phyloP scores from a whole-genome alignment of 2,329 filamentous ascomycete genomes.

The Beauveria rudraprayagi region DNA sequence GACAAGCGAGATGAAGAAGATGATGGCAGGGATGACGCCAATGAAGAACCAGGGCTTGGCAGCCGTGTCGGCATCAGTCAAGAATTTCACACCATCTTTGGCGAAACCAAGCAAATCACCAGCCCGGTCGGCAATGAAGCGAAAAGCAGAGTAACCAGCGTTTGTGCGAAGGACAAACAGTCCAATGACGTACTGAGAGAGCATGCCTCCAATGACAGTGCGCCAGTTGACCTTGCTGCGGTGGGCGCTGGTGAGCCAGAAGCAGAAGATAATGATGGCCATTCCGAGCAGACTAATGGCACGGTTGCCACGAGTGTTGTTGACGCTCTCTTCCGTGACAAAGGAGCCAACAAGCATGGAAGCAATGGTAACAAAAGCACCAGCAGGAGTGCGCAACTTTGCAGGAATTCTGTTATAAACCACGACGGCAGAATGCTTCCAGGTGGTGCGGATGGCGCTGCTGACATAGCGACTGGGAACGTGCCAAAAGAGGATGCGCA shows the following conservation, averaged over 20 bases:
- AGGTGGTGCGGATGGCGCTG: conserved; percentile 57
- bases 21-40: conserved; percentile 77
- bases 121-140: conserved; percentile 72
- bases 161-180: conserved; percentile 78
- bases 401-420: conserved; percentile 57
- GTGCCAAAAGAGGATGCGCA: conserved; percentile 68
- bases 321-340: conserved; percentile 57
- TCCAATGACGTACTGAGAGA: conserved; percentile 79
- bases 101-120: conserved; percentile 70
- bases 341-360: conserved; percentile 75
- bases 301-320: conserved; percentile 75
- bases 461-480: conserved; percentile 60
- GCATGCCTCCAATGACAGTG: conserved; percentile 81
- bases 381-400: conserved; percentile 54
- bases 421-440: conserved; percentile 55
- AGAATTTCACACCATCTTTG: conserved; percentile 61
- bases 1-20: conserved; percentile 93
- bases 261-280: conserved; percentile 55
- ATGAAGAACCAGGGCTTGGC: conserved; percentile 61
- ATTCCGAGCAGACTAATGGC: conserved; percentile 76
- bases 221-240: conserved; percentile 60
- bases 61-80: conserved; percentile 41
- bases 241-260: conserved; percentile 66
- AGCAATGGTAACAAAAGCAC: conserved; percentile 54
- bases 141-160: conserved; percentile 84